Evolutionary conservation across 768 basidiomycete genomes (phyloP), one percentile per base, ranked within the genome.

Genomic region (Suillus alpinus): DNA sequence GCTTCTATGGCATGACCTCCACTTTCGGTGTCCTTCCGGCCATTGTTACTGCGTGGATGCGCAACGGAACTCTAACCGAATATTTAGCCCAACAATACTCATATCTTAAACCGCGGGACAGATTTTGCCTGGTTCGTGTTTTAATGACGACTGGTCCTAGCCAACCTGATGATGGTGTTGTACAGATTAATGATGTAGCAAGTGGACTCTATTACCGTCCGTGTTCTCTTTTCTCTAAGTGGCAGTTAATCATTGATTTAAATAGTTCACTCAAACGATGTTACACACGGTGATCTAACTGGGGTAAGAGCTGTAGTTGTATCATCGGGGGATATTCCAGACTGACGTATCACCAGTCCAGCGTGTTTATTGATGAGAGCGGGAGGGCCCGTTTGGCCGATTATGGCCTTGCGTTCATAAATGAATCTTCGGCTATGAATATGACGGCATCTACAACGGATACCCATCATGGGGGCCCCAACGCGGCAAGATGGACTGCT

Each of bases 41-140:
- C 6, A 73, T 80, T 73, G 77, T 79, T 2, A 78, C 77, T 49
- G 76, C 78, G 13, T 80, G 78, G 78, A 64, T 74, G 58, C 70
- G 77, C 46, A 69, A 77, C 46, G 78, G 78, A 14, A 77, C 71
- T 61, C 67, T 76, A 9, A 76, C 68, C 50, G 73, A 73, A 60
- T 76, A 78, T 59, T 68, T 80, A 66, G 75, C 75, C 59, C 64
- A 67, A 18, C 71, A 63, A 62, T 77, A 76, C 12, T 76, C 77
- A 59, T 69, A 76, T 23, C 60, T 79, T 43, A 70, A 70, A 6
- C 69, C 73, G 51, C 62, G 70, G 29, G 75, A 80, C 51, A 73
- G 78, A 37, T 60, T 80, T 36, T 69, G 68, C 52, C 60, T 79
- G 43, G 78, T 79, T 58, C 58, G 72, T 63, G 23, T 14, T 47